phyloP scores from a whole-genome alignment of 805 yeast species.

The Saccharomycopsis synnaedendra region DNA sequence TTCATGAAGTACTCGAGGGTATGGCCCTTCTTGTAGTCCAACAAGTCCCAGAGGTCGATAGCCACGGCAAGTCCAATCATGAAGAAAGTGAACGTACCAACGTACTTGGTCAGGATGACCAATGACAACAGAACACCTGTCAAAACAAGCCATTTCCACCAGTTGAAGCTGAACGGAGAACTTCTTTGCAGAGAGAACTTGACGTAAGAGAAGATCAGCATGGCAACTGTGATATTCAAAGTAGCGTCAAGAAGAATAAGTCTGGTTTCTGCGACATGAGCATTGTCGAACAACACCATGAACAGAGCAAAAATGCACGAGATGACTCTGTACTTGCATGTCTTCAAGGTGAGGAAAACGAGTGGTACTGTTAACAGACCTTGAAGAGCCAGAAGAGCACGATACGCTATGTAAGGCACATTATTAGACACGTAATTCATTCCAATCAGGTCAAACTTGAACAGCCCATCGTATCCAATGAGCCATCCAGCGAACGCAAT shows the following conservation, averaged over 20 bases:
- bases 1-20: slow-evolving; percentile 41
- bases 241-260: slow-evolving; percentile 89
- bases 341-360: slow-evolving; percentile 76
- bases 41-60: slow-evolving; percentile 78
- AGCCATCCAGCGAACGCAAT: slow-evolving; percentile 86
- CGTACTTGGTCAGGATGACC: slow-evolving; percentile 92
- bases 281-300: slow-evolving; percentile 76
- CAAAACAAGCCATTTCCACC: slow-evolving; percentile 82
- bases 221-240: slow-evolving; percentile 70
- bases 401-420: slow-evolving; percentile 78
- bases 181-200: slow-evolving; percentile 63
- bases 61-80: slow-evolving; percentile 81
- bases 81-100: slow-evolving; percentile 85
- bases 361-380: slow-evolving; percentile 78
- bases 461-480: slow-evolving; percentile 83
- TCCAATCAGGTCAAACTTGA: slow-evolving; percentile 86
- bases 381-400: slow-evolving; percentile 68
- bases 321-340: slow-evolving; percentile 66
- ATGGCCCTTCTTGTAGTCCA: slow-evolving; percentile 56
- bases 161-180: slow-evolving; percentile 50
- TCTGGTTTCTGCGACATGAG: slow-evolving; percentile 84
- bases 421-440: slow-evolving; percentile 65
- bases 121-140: slow-evolving; percentile 85
- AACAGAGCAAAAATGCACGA: slow-evolving; percentile 70
- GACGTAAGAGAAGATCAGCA: slow-evolving; percentile 67